Evolutionary conservation across 768 basidiomycete genomes (phyloP).

Genomic region (Suillus fuscotomentosus): DNA sequence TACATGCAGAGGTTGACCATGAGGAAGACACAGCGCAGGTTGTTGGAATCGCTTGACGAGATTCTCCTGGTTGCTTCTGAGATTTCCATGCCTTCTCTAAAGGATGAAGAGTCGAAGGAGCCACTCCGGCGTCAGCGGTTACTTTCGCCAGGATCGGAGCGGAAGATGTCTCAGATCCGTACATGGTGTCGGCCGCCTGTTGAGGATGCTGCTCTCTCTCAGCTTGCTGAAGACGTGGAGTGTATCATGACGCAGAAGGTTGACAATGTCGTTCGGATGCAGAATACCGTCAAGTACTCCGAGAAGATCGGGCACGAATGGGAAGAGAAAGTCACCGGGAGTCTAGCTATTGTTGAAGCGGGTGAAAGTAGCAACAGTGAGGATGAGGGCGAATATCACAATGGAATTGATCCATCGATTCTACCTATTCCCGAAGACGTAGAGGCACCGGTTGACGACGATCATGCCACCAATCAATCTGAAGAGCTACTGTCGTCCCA

Average conservation of each 20-base stretch:
- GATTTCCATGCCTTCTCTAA: constrained; percentile 82
- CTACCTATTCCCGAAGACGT: constrained; percentile 20
- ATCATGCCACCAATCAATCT: constrained; percentile 14
- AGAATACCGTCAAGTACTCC: constrained; percentile 94
- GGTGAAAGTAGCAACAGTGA: constrained; percentile 51
- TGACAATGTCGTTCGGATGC: constrained; percentile 92
- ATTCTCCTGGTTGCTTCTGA: constrained; percentile 77
- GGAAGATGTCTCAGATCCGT: constrained; percentile 78
- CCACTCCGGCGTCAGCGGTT: constrained; percentile 92
- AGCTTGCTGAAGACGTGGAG: constrained; percentile 85
- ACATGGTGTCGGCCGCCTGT: constrained; percentile 85
- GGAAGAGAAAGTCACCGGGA: constrained; percentile 83
- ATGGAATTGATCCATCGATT: constrained; percentile 20
- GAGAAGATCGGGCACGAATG: constrained; percentile 92
- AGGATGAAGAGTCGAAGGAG: constrained; percentile 80
- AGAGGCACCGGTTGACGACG: constrained; percentile 16
- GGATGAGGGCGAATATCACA: constrained; percentile 35
- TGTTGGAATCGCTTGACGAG: constrained; percentile 86
- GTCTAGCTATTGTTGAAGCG: constrained; percentile 56
- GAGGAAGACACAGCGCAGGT: constrained; percentile 75
- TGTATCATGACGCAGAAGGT: constrained; percentile 90
- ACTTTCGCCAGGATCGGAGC: constrained; percentile 85
- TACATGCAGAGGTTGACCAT: constrained; percentile 80
- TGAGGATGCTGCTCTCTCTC: constrained; percentile 80
- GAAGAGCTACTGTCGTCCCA: constrained; percentile 44